phyloP scores from a whole-genome alignment of 179 eudicot genomes.

The Heliamphora ciliata region DNA sequence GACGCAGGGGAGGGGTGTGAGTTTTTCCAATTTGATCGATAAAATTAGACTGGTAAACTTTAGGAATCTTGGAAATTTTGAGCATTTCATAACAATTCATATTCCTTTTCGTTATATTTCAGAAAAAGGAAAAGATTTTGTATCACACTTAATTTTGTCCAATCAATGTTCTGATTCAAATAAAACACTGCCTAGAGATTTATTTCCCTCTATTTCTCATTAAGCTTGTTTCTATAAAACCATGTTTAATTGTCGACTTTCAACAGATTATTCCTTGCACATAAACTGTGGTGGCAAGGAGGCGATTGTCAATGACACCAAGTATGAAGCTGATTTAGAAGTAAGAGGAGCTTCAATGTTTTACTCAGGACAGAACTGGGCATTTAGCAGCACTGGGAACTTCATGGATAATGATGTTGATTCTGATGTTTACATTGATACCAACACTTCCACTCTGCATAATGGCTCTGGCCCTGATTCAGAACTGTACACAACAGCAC shows the following conservation, averaged over 20 bases:
- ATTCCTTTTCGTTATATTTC: not conserved
- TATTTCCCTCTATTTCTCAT: not conserved
- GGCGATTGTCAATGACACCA: slow-evolving; percentile 20
- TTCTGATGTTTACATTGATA: slow-evolving; percentile 34
- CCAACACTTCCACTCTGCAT: slow-evolving; percentile 30
- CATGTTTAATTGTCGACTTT: not conserved
- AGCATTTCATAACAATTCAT: not conserved
- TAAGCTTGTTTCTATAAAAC: not conserved
- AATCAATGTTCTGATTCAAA: not conserved
- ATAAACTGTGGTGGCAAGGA: slow-evolving; percentile 53
- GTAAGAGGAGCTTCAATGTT: slow-evolving; percentile 42
- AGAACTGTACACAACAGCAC: slow-evolving; percentile 40
- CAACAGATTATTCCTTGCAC: slow-evolving; percentile 40
- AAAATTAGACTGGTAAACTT: not conserved
- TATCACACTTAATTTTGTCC: not conserved
- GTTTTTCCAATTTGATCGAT: too few relatives aligned
- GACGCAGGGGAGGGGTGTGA: too few relatives aligned
- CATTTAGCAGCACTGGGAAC: slow-evolving; percentile 54
- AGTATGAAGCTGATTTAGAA: slow-evolving; percentile 46
- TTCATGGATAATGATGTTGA: slow-evolving; percentile 45
- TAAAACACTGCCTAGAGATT: not conserved
- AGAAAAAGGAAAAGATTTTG: not conserved
- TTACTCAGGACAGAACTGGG: slow-evolving; percentile 40
- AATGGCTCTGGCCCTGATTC: slow-evolving; percentile 20
- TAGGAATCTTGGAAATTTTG: too few relatives aligned